Percentiles rank a stretch among this genome's conserved stretches.
Conservation (phyloP, 2,329 filamentous ascomycete genomes). For the Neonectria punicea region DNA sequence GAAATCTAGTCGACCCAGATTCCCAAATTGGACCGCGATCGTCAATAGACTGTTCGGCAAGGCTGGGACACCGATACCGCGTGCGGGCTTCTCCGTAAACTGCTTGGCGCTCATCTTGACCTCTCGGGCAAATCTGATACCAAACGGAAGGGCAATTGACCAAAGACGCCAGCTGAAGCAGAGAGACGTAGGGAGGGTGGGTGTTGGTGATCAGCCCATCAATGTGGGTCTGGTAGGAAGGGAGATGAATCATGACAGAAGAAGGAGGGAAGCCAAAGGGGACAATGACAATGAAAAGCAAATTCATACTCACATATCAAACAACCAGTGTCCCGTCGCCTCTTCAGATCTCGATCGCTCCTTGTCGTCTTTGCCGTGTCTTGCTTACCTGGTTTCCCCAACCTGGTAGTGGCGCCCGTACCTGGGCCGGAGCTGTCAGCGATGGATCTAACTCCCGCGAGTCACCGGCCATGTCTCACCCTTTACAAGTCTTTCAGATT, state of each 20-base stretch:
- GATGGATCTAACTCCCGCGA: conserved; percentile 22
- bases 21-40: conserved; percentile 21
- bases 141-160: conserved; percentile 19
- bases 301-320: conserved; percentile 8
- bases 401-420: conserved; percentile 23
- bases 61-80: not conserved
- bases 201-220: conserved; percentile 8
- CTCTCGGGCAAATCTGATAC: conserved; percentile 9
- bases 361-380: conserved; percentile 4
- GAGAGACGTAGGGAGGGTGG: not conserved
- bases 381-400: conserved; percentile 11
- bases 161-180: conserved; percentile 23
- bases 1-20: conserved; percentile 6
- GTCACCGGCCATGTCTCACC: conserved; percentile 36
- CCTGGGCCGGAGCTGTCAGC: conserved; percentile 30
- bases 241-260: not conserved
- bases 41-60: conserved; percentile 18
- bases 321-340: not conserved
- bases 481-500: conserved; percentile 26
- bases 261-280: not conserved
- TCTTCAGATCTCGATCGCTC: not conserved
- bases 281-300: not conserved
- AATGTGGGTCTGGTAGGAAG: conserved; percentile 2
- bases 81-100: not conserved
- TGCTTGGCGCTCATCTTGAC: conserved; percentile 14